Conservation (phyloP, 2,329 filamentous ascomycete species). For the Bertia moriformis region DNA sequence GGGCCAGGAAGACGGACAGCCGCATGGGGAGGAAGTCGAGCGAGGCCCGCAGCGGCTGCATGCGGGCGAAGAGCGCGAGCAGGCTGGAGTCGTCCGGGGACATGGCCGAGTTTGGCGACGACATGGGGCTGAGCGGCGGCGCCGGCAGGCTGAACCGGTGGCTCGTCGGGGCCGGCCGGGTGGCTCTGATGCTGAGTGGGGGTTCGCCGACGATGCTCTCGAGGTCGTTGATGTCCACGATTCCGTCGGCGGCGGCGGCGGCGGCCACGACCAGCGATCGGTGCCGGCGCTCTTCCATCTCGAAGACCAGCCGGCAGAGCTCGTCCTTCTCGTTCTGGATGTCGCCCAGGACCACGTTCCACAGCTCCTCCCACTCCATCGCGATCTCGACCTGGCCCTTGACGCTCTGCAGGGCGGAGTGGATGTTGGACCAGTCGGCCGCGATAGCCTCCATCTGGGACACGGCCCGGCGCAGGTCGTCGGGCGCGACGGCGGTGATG, state of each 20-base stretch:
- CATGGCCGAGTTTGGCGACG: slow-evolving; percentile 39
- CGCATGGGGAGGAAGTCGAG: slow-evolving; percentile 94
- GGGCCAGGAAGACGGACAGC: slow-evolving; percentile 68
- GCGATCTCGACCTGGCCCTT: slow-evolving; percentile 89
- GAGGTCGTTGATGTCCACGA: slow-evolving; percentile 68
- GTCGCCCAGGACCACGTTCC: slow-evolving; percentile 84
- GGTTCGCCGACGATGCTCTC: slow-evolving; percentile 93
- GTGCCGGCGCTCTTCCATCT: slow-evolving; percentile 94
- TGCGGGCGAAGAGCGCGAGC: slow-evolving; percentile 78
- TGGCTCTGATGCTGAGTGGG: slow-evolving; percentile 39
- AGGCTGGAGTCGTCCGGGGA: slow-evolving; percentile 76
- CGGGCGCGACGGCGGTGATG: slow-evolving; percentile 53
- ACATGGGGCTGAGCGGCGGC: slow-evolving; percentile 47
- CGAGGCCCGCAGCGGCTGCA: slow-evolving; percentile 85
- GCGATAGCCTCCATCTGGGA: slow-evolving; percentile 81
- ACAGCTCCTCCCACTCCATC: slow-evolving; percentile 98
- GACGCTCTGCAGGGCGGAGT: slow-evolving; percentile 60
- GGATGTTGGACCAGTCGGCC: slow-evolving; percentile 71
- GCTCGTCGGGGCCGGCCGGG: slow-evolving; percentile 30
- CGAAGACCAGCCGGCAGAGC: slow-evolving; percentile 69
- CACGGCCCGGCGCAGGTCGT: slow-evolving; percentile 63
- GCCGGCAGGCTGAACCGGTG: slow-evolving; percentile 56
- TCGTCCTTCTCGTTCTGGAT: slow-evolving; percentile 80
- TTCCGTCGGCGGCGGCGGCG: slow-evolving; percentile 31
- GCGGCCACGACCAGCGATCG: slow-evolving; percentile 53